A percentile compares a stretch with the other conserved stretches of the same genome.
These are phyloP conservation scores for Huntiella abstrusa DNA, from an alignment of 2,329 filamentous ascomycete genomes.

Conservation along the genomic window DNA sequence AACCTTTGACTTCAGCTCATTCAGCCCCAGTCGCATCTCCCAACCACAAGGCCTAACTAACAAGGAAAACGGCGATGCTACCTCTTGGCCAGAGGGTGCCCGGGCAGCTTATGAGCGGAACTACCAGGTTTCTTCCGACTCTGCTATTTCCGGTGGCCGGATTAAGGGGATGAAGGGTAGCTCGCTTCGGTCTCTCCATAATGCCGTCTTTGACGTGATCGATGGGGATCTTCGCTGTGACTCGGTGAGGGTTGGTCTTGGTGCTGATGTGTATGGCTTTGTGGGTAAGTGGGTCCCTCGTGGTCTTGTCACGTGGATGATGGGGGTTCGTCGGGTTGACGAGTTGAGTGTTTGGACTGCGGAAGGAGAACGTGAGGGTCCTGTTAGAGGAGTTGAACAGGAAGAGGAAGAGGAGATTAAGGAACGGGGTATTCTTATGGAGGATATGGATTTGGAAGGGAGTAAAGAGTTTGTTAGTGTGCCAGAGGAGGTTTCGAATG, in stretches of 20 bases:
- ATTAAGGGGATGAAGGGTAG: conserved; percentile 47
- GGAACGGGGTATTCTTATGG: neutral
- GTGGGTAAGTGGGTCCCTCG: conserved; percentile 66
- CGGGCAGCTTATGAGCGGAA: conserved; percentile 43
- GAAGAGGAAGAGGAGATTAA: conserved; percentile 12
- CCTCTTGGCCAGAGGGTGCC: conserved; percentile 44
- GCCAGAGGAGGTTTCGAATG: conserved; percentile 16
- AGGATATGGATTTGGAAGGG: conserved; percentile 13
- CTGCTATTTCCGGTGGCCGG: conserved; percentile 35
- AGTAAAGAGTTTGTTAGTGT: conserved; percentile 33
- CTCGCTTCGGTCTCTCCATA: conserved; percentile 60
- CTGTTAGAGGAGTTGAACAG: neutral
- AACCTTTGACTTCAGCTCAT: conserved; percentile 66
- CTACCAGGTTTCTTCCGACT: conserved; percentile 35
- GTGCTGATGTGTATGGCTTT: conserved; percentile 66
- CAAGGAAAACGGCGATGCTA: conserved; percentile 24
- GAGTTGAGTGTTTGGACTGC: conserved; percentile 33
- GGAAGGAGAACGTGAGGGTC: neutral
- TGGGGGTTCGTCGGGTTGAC: conserved; percentile 52
- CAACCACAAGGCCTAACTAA: conserved; percentile 21
- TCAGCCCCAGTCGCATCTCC: conserved; percentile 28
- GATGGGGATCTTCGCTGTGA: conserved; percentile 41
- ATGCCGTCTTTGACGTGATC: conserved; percentile 78
- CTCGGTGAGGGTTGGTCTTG: conserved; percentile 64
- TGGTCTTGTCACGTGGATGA: conserved; percentile 76